Conservation (phyloP, 371 early-diverging fungal species). For the Mortierella sp. region DNA sequence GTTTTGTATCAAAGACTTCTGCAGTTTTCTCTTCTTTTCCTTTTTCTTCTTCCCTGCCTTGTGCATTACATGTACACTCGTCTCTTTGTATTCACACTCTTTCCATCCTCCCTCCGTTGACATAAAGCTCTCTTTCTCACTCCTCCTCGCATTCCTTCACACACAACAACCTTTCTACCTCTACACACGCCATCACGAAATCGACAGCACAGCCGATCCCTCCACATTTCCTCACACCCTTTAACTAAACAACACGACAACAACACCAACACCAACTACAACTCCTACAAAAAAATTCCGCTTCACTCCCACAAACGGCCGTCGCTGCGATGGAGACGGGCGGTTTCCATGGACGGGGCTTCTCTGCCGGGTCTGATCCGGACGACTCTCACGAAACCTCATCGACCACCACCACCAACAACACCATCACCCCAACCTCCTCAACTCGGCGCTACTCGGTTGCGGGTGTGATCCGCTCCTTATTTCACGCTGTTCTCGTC, state of each 20-base stretch:
- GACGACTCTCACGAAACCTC: constrained; percentile 43
- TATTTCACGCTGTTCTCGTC: constrained; percentile 57
- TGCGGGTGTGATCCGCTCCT: constrained; percentile 51
- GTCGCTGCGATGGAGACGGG: constrained; percentile 33
- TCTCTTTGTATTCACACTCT: background rate
- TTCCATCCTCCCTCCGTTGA: background rate
- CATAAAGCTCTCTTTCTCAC: background rate
- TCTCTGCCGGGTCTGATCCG: constrained; percentile 19
- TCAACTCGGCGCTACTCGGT: constrained; percentile 38
- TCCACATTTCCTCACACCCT: background rate
- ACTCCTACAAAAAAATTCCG: constrained; percentile 4
- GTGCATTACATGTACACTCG: background rate
- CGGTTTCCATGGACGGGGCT: constrained; percentile 30
- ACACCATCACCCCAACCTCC: constrained; percentile 15
- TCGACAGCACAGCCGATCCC: background rate
- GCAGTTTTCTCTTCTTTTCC: background rate
- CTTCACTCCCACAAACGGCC: constrained; percentile 19
- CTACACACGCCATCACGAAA: background rate
- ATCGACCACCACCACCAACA: constrained; percentile 36
- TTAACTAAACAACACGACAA: background rate
- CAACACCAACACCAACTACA: background rate
- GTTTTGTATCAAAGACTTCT: background rate
- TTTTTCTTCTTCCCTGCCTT: background rate
- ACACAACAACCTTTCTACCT: background rate
- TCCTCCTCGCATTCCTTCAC: background rate